Percentiles rank a stretch among this genome's conserved stretches.
These are phyloP conservation scores for Oryza glaberrima DNA, from an alignment of 176 grass and related monocot species.

Conservation along the genomic window DNA sequence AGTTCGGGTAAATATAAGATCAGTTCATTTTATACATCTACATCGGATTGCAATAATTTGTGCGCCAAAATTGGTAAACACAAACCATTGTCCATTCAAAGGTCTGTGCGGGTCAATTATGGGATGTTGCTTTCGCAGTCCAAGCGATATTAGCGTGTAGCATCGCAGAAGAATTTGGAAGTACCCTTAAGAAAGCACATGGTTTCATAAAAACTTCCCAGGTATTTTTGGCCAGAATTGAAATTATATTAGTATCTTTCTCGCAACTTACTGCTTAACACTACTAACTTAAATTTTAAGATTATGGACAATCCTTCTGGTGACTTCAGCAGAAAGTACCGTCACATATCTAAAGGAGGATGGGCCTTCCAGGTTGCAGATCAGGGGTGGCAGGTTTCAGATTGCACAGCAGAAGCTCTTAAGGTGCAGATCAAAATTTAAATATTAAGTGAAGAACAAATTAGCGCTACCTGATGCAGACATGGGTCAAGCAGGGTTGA, in stretches of 20 bases:
- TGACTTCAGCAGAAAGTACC: constrained; percentile 58
- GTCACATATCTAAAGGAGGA: constrained; percentile 75
- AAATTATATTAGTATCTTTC: constrained; percentile 20
- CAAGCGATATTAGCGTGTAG: constrained; percentile 72
- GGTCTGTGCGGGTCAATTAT: constrained; percentile 56
- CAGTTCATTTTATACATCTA: background rate
- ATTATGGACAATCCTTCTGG: constrained; percentile 63
- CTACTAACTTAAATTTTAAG: constrained; percentile 57
- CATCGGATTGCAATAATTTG: background rate
- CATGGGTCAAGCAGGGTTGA: background rate
- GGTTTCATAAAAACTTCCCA: constrained; percentile 75
- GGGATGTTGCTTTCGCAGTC: constrained; percentile 72
- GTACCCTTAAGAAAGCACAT: constrained; percentile 65
- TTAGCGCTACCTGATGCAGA: background rate
- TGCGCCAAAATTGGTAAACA: constrained; percentile 10
- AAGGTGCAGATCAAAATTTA: constrained; percentile 51
- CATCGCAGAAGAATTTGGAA: constrained; percentile 50
- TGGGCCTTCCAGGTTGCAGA: constrained; percentile 75
- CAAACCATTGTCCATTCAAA: constrained; percentile 17
- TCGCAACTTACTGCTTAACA: constrained; percentile 34
- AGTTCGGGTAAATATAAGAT: constrained; percentile 62
- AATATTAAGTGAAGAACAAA: constrained; percentile 1
- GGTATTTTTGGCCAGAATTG: constrained; percentile 42
- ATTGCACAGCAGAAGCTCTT: constrained; percentile 86
- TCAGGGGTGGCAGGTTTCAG: constrained; percentile 77